These are phyloP conservation scores for Pestalotiopsis sp. DNA, from an alignment of 2,329 filamentous ascomycete species.

Conservation along the genomic window DNA sequence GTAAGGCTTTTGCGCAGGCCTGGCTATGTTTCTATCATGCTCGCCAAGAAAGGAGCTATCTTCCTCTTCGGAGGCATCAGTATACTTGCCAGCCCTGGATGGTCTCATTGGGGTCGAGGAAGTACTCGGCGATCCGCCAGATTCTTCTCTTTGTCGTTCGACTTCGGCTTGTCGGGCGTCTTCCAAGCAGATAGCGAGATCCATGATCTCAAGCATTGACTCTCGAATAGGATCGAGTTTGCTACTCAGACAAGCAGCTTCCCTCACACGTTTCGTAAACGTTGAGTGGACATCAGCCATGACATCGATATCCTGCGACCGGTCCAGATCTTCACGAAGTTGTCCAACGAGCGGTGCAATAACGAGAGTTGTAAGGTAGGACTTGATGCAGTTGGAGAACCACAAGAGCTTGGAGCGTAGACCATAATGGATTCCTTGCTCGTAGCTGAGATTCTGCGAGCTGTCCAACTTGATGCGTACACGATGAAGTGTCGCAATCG, in stretches of 20 bases:
- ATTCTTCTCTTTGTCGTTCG: slow-evolving; percentile 38
- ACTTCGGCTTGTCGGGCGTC: slow-evolving; percentile 53
- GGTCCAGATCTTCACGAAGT: slow-evolving; percentile 59
- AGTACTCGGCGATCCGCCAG: slow-evolving; percentile 41
- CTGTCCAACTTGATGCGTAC: slow-evolving; percentile 47
- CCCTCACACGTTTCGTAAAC: slow-evolving; percentile 65
- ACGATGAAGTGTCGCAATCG: slow-evolving; percentile 66
- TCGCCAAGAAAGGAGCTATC: slow-evolving; percentile 33
- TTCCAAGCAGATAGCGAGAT: slow-evolving; percentile 72
- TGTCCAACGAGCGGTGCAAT: slow-evolving; percentile 60
- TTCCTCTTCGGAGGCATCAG: slow-evolving; percentile 31
- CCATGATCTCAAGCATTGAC: slow-evolving; percentile 74
- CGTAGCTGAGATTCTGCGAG: slow-evolving; percentile 39
- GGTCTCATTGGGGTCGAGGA: slow-evolving; percentile 28
- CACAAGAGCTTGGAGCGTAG: slow-evolving; percentile 73
- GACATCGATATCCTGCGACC: slow-evolving; percentile 73
- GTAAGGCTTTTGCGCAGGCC: slow-evolving; percentile 47
- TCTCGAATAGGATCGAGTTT: slow-evolving; percentile 72
- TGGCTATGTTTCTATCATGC: slow-evolving; percentile 31
- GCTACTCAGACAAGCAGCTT: slow-evolving; percentile 70
- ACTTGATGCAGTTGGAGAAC: slow-evolving; percentile 75
- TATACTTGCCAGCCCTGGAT: slow-evolving; percentile 23
- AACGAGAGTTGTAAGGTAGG: slow-evolving; percentile 76
- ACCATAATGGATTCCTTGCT: slow-evolving; percentile 55
- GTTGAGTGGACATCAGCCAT: slow-evolving; percentile 73